Evolutionary conservation across 495 filamentous ascomycete genomes (phyloP).

Genomic region (Entonaema liquescens): DNA sequence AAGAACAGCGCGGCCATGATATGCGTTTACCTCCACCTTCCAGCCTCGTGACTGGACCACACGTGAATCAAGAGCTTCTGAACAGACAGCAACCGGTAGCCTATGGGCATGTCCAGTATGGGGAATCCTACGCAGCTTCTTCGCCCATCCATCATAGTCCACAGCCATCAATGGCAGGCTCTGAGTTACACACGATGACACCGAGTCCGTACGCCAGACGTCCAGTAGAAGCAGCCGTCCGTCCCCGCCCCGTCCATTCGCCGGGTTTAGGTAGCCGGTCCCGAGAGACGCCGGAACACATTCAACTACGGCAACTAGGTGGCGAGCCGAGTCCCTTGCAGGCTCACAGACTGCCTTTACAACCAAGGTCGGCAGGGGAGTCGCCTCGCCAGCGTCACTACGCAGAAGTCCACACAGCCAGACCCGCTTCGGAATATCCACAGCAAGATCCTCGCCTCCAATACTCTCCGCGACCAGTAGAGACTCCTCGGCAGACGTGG

Average conservation of each 20-base stretch:
- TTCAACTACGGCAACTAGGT: constrained; percentile 27
- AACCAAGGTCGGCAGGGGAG: constrained; percentile 23
- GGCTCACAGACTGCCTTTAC: constrained; percentile 23
- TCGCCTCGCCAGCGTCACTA: constrained; percentile 28
- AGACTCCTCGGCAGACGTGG: constrained; percentile 32
- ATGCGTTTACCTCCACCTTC: constrained; percentile 44
- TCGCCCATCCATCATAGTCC: constrained; percentile 37
- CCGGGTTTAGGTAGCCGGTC: constrained; percentile 50
- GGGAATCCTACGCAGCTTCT: constrained; percentile 35
- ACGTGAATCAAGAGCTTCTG: constrained; percentile 25
- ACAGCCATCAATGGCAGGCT: constrained; percentile 43
- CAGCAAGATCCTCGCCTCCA: constrained; percentile 29
- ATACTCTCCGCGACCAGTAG: constrained; percentile 28
- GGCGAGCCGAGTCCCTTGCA: constrained; percentile 29
- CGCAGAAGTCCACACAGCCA: constrained; percentile 28
- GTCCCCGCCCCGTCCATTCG: constrained; percentile 48
- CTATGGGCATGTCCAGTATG: constrained; percentile 30
- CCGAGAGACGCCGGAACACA: constrained; percentile 46
- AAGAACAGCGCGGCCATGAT: constrained; percentile 47
- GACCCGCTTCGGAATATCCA: constrained; percentile 30
- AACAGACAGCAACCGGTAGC: constrained; percentile 34
- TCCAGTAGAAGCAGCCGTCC: constrained; percentile 41
- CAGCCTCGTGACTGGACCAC: constrained; percentile 39
- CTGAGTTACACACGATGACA: constrained; percentile 45
- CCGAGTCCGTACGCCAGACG: constrained; percentile 40